These are phyloP conservation scores for Sutorius eximius DNA, from an alignment of 1,284 basidiomycete species.

Conservation along the genomic window DNA sequence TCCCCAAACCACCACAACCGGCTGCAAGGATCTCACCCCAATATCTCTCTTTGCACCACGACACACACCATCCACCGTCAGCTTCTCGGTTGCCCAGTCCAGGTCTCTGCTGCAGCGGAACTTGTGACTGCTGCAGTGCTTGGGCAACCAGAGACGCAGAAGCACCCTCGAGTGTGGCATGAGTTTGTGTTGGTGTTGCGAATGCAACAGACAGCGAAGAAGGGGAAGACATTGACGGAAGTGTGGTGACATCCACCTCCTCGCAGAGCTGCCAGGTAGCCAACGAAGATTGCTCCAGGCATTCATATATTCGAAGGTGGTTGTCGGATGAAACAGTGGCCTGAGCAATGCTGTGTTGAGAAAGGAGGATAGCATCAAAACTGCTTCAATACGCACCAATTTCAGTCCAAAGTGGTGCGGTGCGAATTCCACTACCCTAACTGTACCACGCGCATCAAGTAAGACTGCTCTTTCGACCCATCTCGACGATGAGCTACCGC, in stretches of 20 bases:
- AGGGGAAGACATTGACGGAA: conserved; percentile 48
- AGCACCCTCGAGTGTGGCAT: conserved; percentile 53
- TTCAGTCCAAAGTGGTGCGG: conserved; percentile 86
- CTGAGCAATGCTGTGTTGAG: conserved; percentile 39
- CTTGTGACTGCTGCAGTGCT: conserved; percentile 58
- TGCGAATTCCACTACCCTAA: conserved; percentile 82
- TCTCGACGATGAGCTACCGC: conserved; percentile 43
- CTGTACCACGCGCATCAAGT: conserved; percentile 80
- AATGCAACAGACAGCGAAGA: conserved; percentile 51
- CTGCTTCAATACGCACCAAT: conserved; percentile 52
- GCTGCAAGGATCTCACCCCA: conserved; percentile 89
- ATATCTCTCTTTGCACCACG: conserved; percentile 92
- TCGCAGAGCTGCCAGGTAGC: conserved; percentile 78
- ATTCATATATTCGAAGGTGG: conserved; percentile 85
- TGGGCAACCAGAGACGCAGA: conserved; percentile 60
- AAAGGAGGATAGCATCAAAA: not conserved
- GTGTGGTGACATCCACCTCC: conserved; percentile 72
- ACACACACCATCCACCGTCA: conserved; percentile 88
- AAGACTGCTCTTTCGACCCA: conserved; percentile 80
- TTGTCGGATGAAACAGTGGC: conserved; percentile 87
- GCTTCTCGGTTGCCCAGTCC: conserved; percentile 70
- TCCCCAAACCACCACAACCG: conserved; percentile 67
- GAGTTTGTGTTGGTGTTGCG: conserved; percentile 68
- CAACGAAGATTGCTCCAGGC: conserved; percentile 79
- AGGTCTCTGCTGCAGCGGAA: conserved; percentile 45